Conservation (phyloP, 1,284 basidiomycete species). For the Paramarasmius palmivorus region DNA sequence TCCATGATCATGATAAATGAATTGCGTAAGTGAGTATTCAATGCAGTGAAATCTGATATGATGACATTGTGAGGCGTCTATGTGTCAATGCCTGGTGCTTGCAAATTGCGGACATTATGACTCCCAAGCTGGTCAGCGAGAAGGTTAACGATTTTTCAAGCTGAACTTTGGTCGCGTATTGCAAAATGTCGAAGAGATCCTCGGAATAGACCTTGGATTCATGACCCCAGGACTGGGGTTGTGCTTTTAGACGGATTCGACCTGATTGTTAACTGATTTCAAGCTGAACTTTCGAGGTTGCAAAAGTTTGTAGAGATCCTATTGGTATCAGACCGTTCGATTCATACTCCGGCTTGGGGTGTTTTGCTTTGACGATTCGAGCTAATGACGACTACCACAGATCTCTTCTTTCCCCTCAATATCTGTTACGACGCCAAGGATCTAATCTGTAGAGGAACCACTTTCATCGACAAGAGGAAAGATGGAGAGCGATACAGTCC, state of each 20-base stretch:
- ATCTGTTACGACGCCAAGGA: slow-evolving; percentile 97
- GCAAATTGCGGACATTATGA: slow-evolving; percentile 18
- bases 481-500: slow-evolving; percentile 5
- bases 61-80: slow-evolving; percentile 18
- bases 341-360: slow-evolving; percentile 99
- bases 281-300: slow-evolving; percentile 97
- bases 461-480: slow-evolving; percentile 50
- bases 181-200: slow-evolving; percentile 99
- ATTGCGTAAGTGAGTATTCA: slow-evolving; percentile 99
- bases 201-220: slow-evolving; percentile 97
- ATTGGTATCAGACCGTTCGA: slow-evolving; percentile 98
- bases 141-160: slow-evolving; percentile 95
- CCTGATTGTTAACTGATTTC: slow-evolving; percentile 95
- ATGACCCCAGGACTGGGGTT: no score
- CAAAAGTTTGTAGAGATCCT: slow-evolving; percentile 99
- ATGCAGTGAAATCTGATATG: slow-evolving; percentile 89
- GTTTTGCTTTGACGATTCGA: slow-evolving; percentile 99
- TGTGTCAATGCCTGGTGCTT: slow-evolving; percentile 9
- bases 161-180: slow-evolving; percentile 98
- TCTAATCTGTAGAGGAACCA: slow-evolving; percentile 80
- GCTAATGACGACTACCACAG: slow-evolving; percentile 98
- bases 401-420: slow-evolving; percentile 99
- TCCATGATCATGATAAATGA: slow-evolving; percentile 99
- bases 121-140: slow-evolving; percentile 95
- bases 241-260: no score